These are phyloP conservation scores for Beauveria australis DNA, from an alignment of 2,329 filamentous ascomycete genomes.

Conservation along the genomic window DNA sequence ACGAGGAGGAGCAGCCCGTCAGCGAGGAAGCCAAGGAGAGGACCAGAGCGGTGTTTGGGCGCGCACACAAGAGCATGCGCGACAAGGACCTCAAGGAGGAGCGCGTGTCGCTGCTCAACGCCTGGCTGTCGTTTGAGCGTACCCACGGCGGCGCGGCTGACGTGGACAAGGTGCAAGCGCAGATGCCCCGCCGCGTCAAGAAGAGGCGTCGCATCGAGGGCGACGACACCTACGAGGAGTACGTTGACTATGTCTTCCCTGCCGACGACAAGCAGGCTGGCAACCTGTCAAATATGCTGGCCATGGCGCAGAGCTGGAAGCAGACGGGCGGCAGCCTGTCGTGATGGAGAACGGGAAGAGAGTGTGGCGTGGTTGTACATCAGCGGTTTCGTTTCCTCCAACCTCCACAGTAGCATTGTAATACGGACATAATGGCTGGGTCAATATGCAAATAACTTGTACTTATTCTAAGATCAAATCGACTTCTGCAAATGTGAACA, in stretches of 20 bases:
- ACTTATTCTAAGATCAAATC: not conserved
- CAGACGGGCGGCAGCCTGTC: constrained; percentile 38
- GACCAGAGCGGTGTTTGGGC: constrained; percentile 74
- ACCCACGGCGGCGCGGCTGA: constrained; percentile 71
- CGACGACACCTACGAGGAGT: constrained; percentile 75
- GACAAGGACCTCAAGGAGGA: constrained; percentile 88
- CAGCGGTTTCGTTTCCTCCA: not conserved
- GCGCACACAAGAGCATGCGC: constrained; percentile 80
- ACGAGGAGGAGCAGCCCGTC: constrained; percentile 56
- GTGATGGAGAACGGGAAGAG: not conserved
- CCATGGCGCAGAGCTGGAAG: constrained; percentile 86
- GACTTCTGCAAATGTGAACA: not conserved
- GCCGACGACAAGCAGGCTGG: constrained; percentile 83
- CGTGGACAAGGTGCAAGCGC: constrained; percentile 73
- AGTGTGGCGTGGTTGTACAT: not conserved
- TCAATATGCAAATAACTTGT: not conserved
- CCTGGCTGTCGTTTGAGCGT: constrained; percentile 87
- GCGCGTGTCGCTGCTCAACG: constrained; percentile 82
- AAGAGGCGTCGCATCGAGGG: constrained; percentile 87
- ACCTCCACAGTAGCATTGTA: not conserved
- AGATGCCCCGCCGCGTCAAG: constrained; percentile 92
- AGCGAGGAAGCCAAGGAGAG: constrained; percentile 77
- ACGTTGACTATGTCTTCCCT: constrained; percentile 94
- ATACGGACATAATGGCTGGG: not conserved
- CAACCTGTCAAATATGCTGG: constrained; percentile 74